Evolutionary conservation across 305 asterid species (phyloP).

Genomic region (Nicotiana rustica): DNA sequence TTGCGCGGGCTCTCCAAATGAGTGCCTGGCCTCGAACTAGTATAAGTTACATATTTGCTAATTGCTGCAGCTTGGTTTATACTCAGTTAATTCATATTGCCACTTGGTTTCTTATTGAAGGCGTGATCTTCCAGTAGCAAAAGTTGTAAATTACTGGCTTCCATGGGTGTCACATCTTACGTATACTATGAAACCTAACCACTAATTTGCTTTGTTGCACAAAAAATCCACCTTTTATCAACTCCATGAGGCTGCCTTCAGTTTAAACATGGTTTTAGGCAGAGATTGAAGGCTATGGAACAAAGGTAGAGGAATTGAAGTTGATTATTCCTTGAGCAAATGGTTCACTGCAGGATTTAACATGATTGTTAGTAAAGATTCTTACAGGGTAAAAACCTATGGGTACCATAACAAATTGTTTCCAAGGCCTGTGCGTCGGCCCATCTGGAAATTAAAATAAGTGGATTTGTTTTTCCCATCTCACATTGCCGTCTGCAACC

Average conservation of each 20-base stretch:
- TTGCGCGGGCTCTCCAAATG: not conserved
- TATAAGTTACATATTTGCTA: not conserved
- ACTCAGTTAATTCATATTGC: not conserved
- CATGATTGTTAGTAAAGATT: slow-evolving; percentile 3
- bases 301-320: slow-evolving; percentile 2
- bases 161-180: not conserved
- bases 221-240: not conserved
- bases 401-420: not conserved
- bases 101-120: not conserved
- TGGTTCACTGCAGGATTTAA: not conserved
- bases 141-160: not conserved
- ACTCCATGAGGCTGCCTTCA: not conserved
- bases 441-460: not conserved
- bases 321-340: not conserved
- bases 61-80: slow-evolving; percentile 18
- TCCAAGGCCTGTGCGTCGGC: not conserved
- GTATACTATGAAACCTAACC: not conserved
- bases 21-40: not conserved
- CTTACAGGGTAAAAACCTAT: not conserved
- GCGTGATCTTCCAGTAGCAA: not conserved
- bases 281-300: not conserved
- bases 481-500: not conserved
- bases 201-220: not conserved
- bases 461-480: slow-evolving; percentile 10
- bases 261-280: not conserved